A percentile compares a stretch with the other conserved stretches of the same genome.
Evolutionary conservation across 1,284 basidiomycete species (phyloP).

Genomic region (Amylostereum areolatum): DNA sequence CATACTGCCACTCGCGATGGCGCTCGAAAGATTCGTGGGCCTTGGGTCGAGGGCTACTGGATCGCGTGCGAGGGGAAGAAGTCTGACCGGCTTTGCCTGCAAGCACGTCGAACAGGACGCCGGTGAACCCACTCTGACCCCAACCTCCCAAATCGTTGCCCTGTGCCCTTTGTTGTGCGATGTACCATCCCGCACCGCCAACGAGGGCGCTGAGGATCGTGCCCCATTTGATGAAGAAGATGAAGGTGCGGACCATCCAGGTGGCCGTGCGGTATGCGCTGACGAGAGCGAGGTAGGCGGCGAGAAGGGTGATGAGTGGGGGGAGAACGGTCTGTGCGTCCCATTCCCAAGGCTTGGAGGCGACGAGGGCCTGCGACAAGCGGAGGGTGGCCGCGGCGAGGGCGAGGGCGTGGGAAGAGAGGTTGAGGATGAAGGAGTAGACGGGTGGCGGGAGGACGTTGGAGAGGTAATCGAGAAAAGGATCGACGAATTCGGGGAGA

Average conservation of each 20-base stretch:
- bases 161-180: conserved; percentile 31
- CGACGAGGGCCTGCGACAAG: conserved; percentile 40
- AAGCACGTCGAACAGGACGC: conserved; percentile 36
- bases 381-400: conserved; percentile 43
- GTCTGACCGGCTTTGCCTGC: conserved; percentile 32
- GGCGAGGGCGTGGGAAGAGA: conserved; percentile 48
- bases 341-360: conserved; percentile 53
- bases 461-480: conserved; percentile 48
- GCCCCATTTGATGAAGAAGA: conserved; percentile 76
- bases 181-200: conserved; percentile 46
- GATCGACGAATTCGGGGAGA: conserved; percentile 40
- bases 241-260: conserved; percentile 59
- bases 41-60: conserved; percentile 36
- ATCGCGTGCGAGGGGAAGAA: conserved; percentile 19
- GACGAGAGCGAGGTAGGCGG: conserved; percentile 65
- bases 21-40: conserved; percentile 62
- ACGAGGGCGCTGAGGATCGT: conserved; percentile 46
- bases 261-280: conserved; percentile 71
- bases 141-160: conserved; percentile 19
- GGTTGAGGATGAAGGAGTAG: conserved; percentile 43
- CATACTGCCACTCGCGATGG: conserved; percentile 55
- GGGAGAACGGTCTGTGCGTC: conserved; percentile 62
- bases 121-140: conserved; percentile 30
- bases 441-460: conserved; percentile 49
- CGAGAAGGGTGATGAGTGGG: conserved; percentile 64